These are phyloP conservation scores for Quillaja saponaria DNA, from an alignment of 306 rosid species.

Conservation along the genomic window DNA sequence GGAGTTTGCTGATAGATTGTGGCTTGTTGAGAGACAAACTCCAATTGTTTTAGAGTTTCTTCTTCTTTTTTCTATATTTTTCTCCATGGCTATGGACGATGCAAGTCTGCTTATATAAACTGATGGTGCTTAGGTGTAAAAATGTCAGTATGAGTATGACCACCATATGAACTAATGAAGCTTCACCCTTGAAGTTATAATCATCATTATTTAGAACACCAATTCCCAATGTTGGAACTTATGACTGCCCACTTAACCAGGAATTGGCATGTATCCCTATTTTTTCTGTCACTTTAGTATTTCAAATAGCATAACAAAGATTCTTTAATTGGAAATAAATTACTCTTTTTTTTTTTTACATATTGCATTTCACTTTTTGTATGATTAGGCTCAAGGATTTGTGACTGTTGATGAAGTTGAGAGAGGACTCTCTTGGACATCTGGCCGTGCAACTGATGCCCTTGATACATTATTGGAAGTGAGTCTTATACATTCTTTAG, in stretches of 20 bases:
- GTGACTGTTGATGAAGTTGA: constrained; percentile 82
- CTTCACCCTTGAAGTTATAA: background rate
- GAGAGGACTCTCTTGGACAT: constrained; percentile 78
- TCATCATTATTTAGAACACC: constrained; percentile 5
- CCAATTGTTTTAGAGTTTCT: background rate
- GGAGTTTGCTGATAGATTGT: background rate
- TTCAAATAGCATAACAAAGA: no score
- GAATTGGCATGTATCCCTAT: no score
- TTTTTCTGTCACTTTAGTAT: no score
- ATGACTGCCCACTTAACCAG: no score
- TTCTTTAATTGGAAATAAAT: no score
- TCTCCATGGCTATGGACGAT: background rate
- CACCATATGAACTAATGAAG: no score
- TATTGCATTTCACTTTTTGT: constrained; percentile 21
- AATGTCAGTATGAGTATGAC: no score
- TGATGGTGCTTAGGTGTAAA: constrained; percentile 1
- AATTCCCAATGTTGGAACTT: background rate
- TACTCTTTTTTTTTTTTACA: constrained; percentile 5
- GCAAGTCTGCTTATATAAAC: background rate
- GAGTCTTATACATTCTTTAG: constrained; percentile 34
- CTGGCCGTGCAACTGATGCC: constrained; percentile 87
- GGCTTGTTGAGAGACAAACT: background rate
- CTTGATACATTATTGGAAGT: constrained; percentile 87
- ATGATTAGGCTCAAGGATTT: constrained; percentile 77
- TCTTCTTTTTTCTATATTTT: background rate